Base-by-base conservation (phyloP, 768 basidiomycete genomes). In the Sistotremastrum niveocremeum region DNA sequence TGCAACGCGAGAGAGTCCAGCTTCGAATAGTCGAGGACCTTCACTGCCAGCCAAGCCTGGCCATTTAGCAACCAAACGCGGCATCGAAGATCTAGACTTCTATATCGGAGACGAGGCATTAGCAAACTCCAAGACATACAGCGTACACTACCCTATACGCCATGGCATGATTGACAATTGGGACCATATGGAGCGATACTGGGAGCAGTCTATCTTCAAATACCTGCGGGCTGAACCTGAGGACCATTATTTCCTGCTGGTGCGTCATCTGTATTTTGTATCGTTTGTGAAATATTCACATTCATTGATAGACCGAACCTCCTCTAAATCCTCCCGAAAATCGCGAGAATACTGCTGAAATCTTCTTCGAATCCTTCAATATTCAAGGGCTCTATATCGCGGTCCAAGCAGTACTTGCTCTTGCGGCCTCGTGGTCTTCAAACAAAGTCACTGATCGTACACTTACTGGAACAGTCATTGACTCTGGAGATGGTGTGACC, bases 191-290 rank as follows among this genome's bases (percentile, higher is more conserved):
- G 94, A 98, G 62, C 73, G 93, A 31, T 97, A 91, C 66, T 99
- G 95, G 95, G 91, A 95, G 63, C 94, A 99, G 71, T 88, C 84
- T 53, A 98, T 98, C 74, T 99, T 98, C 80, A 98, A 99, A 66
- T 98, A 98, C 68, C 73, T 99, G 50, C 75, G 94, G 47, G 93
- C 93, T 6, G 95, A 99, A 65, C 95, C 95, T 9, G 95, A 98
- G 66, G 94, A 98, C 66, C 95, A 98, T 63, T 86, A 97, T 64
- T 98, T 99, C 66, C 76, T 98, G 42, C 68, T 99, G 59, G 94
- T 97, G 55, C 62, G 91, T 69, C 32, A 34, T 33, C 12, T 45
- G 32, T 20, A 8, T 32, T 41, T 42, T 50, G 30, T 8, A 42
- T 28, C 36, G 1, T 11, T 7, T 50, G 41, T 34, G 11, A 30